A percentile compares a stretch with the other conserved stretches of the same genome.
phyloP scores from a whole-genome alignment of 1,284 basidiomycete species.

The Ustilago bromivora region DNA sequence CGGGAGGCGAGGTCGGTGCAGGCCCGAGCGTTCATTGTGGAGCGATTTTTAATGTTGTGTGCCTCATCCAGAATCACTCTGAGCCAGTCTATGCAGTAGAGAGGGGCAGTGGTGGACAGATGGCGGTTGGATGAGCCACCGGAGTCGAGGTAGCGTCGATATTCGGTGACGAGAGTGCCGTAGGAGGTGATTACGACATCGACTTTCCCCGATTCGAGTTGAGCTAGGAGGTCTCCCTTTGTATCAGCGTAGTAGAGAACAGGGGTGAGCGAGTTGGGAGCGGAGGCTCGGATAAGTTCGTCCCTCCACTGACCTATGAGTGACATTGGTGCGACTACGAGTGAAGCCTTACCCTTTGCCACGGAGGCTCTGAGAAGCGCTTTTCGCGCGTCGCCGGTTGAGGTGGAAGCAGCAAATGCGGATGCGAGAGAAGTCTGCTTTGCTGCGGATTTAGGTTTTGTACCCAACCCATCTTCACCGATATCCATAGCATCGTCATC shows the following conservation, averaged over 20 bases:
- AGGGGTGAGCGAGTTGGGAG: slow-evolving; percentile 75
- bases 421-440: slow-evolving; percentile 60
- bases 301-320: slow-evolving; percentile 90
- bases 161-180: slow-evolving; percentile 72
- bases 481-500: slow-evolving; percentile 29
- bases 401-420: slow-evolving; percentile 51
- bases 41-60: slow-evolving; percentile 92
- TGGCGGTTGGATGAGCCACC: slow-evolving; percentile 41
- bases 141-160: slow-evolving; percentile 51
- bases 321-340: slow-evolving; percentile 93
- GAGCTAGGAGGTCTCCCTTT: slow-evolving; percentile 78
- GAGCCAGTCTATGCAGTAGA: slow-evolving; percentile 65
- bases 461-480: slow-evolving; percentile 12
- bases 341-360: slow-evolving; percentile 73
- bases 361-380: slow-evolving; percentile 45
- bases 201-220: slow-evolving; percentile 72
- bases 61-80: slow-evolving; percentile 79
- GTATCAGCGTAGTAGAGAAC: slow-evolving; percentile 82
- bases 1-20: slow-evolving; percentile 84
- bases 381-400: slow-evolving; percentile 23
- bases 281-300: slow-evolving; percentile 78
- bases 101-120: slow-evolving; percentile 35
- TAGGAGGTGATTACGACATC: slow-evolving; percentile 91
- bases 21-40: slow-evolving; percentile 89
- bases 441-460: slow-evolving; percentile 23